A percentile compares a stretch with the other conserved stretches of the same genome.
These are phyloP conservation scores for Elsinoe fawcettii DNA, from an alignment of 2,329 filamentous ascomycete species.

Conservation along the genomic window DNA sequence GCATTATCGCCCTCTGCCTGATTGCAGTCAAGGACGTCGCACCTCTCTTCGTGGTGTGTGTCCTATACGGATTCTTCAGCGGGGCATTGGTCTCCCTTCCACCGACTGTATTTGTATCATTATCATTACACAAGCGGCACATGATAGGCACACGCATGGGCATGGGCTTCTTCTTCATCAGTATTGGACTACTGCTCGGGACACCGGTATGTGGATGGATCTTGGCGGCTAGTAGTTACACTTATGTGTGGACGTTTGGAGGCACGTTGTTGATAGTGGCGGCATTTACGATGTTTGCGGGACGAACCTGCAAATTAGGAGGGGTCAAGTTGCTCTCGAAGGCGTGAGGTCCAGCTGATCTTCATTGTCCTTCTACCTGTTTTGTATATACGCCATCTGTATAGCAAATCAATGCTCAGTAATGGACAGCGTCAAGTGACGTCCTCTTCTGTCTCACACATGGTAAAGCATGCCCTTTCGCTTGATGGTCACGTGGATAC, in stretches of 20 bases:
- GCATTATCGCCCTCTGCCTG: constrained; percentile 36
- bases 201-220: constrained; percentile 52
- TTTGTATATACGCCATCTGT: background rate
- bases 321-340: background rate
- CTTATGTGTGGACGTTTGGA: constrained; percentile 38
- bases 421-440: too few species aligned
- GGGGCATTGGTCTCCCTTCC: constrained; percentile 41
- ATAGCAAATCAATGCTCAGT: background rate
- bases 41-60: constrained; percentile 35
- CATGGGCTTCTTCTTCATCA: constrained; percentile 46
- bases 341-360: background rate
- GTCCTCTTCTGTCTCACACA: too few species aligned
- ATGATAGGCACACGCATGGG: constrained; percentile 48
- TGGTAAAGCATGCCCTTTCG: too few species aligned
- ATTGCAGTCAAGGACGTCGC: constrained; percentile 31
- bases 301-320: background rate
- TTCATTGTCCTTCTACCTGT: background rate
- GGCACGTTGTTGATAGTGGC: constrained; percentile 22
- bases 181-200: constrained; percentile 47
- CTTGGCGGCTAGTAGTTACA: constrained; percentile 37
- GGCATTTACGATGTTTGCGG: constrained; percentile 1
- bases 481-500: too few species aligned
- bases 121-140: constrained; percentile 34
- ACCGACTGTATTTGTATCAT: constrained; percentile 39
- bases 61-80: constrained; percentile 44